Conservation (phyloP, 805 yeast species). For the Candida andamanensis region DNA sequence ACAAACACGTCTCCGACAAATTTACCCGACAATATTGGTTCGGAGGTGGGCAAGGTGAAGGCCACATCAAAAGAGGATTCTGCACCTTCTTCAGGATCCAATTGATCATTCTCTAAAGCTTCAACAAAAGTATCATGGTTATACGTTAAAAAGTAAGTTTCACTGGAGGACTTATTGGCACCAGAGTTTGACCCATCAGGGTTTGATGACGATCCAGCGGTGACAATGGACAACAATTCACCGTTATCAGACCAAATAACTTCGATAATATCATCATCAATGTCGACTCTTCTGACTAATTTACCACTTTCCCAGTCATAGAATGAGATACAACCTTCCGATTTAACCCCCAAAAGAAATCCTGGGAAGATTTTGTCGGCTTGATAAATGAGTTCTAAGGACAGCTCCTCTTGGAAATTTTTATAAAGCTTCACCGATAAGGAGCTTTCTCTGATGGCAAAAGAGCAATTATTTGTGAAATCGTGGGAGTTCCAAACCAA, state of each 20-base stretch:
- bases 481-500: slow-evolving; percentile 92
- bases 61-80: slow-evolving; percentile 82
- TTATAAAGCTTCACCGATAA: slow-evolving; percentile 66
- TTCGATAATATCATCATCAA: slow-evolving; percentile 65
- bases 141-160: slow-evolving; percentile 73
- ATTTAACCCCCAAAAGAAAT: slow-evolving; percentile 77
- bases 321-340: slow-evolving; percentile 79
- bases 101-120: slow-evolving; percentile 51
- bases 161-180: slow-evolving; percentile 36
- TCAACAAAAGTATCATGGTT: slow-evolving; percentile 62
- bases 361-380: slow-evolving; percentile 86
- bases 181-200: slow-evolving; percentile 15
- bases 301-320: slow-evolving; percentile 91
- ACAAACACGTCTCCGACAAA: slow-evolving; percentile 98
- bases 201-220: slow-evolving; percentile 17
- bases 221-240: slow-evolving; percentile 71
- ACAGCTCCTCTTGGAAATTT: slow-evolving; percentile 76
- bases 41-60: slow-evolving; percentile 64
- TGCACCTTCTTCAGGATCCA: slow-evolving; percentile 81
- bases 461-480: slow-evolving; percentile 56
- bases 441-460: slow-evolving; percentile 72
- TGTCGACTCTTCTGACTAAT: slow-evolving; percentile 84
- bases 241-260: slow-evolving; percentile 94
- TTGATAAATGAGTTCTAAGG: slow-evolving; percentile 61
- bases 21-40: slow-evolving; percentile 78